A percentile compares a stretch with the other conserved stretches of the same genome.
Conservation (phyloP, 192 early-diverging fungal genomes). For the Ambispora gerdemannii region DNA sequence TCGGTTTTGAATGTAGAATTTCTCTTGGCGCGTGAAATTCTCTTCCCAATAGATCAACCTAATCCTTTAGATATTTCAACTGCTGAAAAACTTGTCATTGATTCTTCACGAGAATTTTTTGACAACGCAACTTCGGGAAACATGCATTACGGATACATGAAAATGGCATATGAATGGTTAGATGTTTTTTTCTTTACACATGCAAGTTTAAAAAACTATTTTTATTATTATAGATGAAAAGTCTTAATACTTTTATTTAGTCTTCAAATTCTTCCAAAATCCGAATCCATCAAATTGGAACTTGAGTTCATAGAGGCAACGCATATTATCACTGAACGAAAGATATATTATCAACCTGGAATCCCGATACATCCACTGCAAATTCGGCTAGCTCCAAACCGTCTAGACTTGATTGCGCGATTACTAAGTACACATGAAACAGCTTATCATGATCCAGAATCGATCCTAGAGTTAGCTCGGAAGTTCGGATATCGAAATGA, state of each 20-base stretch:
- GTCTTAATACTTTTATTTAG: constrained; percentile 36
- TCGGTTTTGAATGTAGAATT: constrained; percentile 43
- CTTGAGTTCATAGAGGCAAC: constrained; percentile 71
- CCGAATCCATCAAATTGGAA: constrained; percentile 53
- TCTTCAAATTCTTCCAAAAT: constrained; percentile 57
- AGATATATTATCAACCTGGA: constrained; percentile 45
- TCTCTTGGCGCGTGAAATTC: constrained; percentile 51
- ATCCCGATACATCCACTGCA: constrained; percentile 67
- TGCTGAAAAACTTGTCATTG: constrained; percentile 62
- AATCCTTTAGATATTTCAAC: constrained; percentile 40
- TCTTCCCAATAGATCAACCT: constrained; percentile 43
- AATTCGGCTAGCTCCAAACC: constrained; percentile 59
- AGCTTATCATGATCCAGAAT: constrained; percentile 46
- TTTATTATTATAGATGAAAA: background rate
- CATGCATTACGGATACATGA: constrained; percentile 62
- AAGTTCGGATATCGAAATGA: constrained; percentile 50
- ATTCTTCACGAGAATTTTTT: constrained; percentile 67
- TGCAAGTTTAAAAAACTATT: too few relatives aligned
- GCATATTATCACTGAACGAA: constrained; percentile 55
- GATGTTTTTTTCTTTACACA: background rate
- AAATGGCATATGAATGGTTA: constrained; percentile 71
- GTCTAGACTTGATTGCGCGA: constrained; percentile 57
- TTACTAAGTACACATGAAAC: constrained; percentile 52
- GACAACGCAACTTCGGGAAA: constrained; percentile 71
- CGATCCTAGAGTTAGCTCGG: constrained; percentile 55